Evolutionary conservation across 1,284 basidiomycete genomes (phyloP), one percentile per base, ranked within the genome.

Genomic region (Somion occarium): DNA sequence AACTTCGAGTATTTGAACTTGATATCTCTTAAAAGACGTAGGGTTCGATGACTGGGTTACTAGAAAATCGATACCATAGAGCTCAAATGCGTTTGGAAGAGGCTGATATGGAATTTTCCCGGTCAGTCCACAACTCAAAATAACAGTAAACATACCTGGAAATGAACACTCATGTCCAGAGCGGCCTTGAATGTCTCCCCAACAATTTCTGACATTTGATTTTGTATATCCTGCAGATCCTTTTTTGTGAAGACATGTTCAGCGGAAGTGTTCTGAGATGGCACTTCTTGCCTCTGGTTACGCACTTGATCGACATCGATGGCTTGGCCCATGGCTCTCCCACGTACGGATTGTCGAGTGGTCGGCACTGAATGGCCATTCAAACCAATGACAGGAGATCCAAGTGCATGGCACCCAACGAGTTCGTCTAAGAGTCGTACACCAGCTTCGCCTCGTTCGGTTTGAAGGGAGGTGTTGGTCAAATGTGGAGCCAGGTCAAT

Each of bases 381-480:
- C 2, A 30, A 30, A 24, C 23, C 11, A 0, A 41, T 15, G 5
- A 18, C 4, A 9, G 51, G 46, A 11, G 50, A 46, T 4, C 79
- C 74, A 46, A 85, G 67, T 22, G 88, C 68, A 25, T 70, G 74
- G 53, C 79, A 80, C 0, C 87, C 88, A 37, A 84, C 66, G 13
- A 96, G 74, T 63, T 95, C 91, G 60, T 85, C 80, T 43, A 95
- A 74, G 25, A 93, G 72, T 39, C 86, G 79, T 2, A 95, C 88
- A 46, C 75, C 76, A 43, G 75, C 75, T 59, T 89, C 83, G 9
- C 88, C 83, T 11, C 69, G 70, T 53, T 84, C 78, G 12, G 68
- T 78, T 68, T 98, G 96, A n/a, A 98, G 73, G 41, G 92, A 95
- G 0, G 97, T 98, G 64, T 99, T 99, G 37, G 96, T 99, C 18